Base-by-base conservation (phyloP, 2,329 filamentous ascomycete genomes). In the Aspergillus thermomutatus region DNA sequence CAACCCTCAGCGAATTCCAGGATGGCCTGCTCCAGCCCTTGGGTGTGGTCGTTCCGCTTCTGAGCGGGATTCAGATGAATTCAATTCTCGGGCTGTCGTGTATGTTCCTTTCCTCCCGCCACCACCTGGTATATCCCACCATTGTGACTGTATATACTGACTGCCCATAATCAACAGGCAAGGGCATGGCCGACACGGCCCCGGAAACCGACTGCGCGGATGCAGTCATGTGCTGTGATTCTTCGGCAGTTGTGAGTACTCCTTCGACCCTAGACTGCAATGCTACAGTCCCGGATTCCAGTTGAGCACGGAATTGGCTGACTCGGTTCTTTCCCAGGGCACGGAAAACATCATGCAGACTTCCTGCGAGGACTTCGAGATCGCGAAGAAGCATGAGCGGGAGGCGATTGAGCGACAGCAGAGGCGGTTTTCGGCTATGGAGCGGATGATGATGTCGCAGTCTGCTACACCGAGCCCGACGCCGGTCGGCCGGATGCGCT, bases 201-300 rank as follows among this genome's bases (percentile, higher is more conserved):
- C 49, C 55, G 0, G 65, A 66, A 17, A 31, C 54, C 10, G n/a
- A 58, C 5, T 71, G 69, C 53, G 8, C 49, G 2, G 51, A 61
- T 31, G 46, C 50, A 4, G 61, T 69, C 1, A 69, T 71, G 69
- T 71, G 68, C 48, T 71, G 69, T 59, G 34, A 52, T 19, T 53
- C 43, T 10, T 21, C 46, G 0, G 17, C n/a, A 2, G 34, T 26
- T 8, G 64, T 25, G 11, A 43, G 31, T 66, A 60, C 27, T 17
- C 10, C 9, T 4, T 52, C 17, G 8, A 19, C 7, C 4, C 19
- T 19, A 10, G 28, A 31, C 10, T n/a, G n/a, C n/a, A n/a, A n/a
- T n/a, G n/a, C n/a, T n/a, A n/a, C n/a, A n/a, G n/a, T n/a, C n/a
- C n/a, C n/a, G n/a, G n/a, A n/a, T n/a, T n/a, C n/a, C n/a, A n/a